phyloP scores from a whole-genome alignment of 768 basidiomycete genomes.

The Baorangia bicolor region DNA sequence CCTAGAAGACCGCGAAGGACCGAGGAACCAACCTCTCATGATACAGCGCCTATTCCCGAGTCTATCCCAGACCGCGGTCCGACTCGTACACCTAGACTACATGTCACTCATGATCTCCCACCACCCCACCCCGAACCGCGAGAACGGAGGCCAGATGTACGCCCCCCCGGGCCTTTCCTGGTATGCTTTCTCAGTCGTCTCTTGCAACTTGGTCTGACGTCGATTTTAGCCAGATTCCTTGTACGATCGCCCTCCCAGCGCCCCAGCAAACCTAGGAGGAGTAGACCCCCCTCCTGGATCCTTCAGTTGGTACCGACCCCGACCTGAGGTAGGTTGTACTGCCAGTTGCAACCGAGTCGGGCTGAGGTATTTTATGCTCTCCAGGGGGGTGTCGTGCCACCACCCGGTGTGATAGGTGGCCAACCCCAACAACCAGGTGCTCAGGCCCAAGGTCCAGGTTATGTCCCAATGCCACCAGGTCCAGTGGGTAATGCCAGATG shows the following conservation, averaged over 20 bases:
- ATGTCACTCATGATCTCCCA: conserved; percentile 2
- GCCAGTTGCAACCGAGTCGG: background rate
- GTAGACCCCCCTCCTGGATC: conserved; percentile 15
- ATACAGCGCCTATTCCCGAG: conserved; percentile 7
- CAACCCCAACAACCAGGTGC: conserved; percentile 23
- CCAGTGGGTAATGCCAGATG: conserved; percentile 43
- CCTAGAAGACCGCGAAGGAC: background rate
- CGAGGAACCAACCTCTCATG: background rate
- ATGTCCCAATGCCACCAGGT: conserved; percentile 48
- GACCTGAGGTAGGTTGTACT: conserved; percentile 17
- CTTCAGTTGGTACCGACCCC: conserved; percentile 25
- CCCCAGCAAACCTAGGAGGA: conserved; percentile 22
- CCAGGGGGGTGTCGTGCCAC: conserved; percentile 24
- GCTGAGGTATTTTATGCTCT: background rate
- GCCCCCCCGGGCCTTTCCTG: conserved; percentile 19
- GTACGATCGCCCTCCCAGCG: conserved; percentile 26
- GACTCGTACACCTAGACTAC: conserved; percentile 12
- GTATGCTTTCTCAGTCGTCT: conserved; percentile 8
- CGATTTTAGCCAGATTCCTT: conserved; percentile 18
- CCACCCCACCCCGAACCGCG: conserved; percentile 3
- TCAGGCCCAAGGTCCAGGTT: conserved; percentile 29
- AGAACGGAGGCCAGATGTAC: conserved; percentile 23
- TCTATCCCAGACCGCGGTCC: background rate
- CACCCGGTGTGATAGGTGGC: conserved; percentile 25
- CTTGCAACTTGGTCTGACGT: conserved; percentile 4